Base-by-base conservation (phyloP, 805 yeast species). In the Pichia californica region DNA sequence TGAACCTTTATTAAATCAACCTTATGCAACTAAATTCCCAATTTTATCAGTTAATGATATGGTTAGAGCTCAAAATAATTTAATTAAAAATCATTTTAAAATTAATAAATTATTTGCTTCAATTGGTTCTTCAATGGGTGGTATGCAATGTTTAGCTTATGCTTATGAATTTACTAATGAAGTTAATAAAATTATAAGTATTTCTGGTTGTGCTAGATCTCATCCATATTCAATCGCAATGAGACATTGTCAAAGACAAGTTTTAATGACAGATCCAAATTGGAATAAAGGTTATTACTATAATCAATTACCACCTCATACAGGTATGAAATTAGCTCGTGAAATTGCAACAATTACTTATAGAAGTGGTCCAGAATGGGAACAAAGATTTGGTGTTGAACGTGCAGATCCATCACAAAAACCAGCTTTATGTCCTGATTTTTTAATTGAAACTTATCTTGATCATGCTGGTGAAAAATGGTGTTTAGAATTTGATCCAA, bases 351-450 rank as follows among this genome's bases (percentile, higher is more conserved):
- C 97, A 0, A 86, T 89, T 43, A 88, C 96, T 0, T 89, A 89
- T 62, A 71, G 97, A 52, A 86, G 95, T 1, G 97, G 97, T 3
- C 97, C 97, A 2, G 97, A 89, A 63, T 89, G 97, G 97, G 97
- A 89, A 61, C 77, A 80, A 48, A 68, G 97, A 47, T 89, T 89
- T 61, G 96, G 96, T 4, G 77, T 94, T 44, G 87, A 83, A 53
- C 70, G 97, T 47, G 83, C 94, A 0, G 88, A 87, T 57, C 91
- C 88, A 16, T 67, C 78, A 1, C 71, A 70, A 48, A 76, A 83
- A 13, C 96, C 96, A 3, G 95, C 95, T 0, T 68, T 89, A 27
- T 89, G 97, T 61, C 95, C 97, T 0, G 97, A 89, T 58, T 89
- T 88, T 59, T 64, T 88, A 47, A 89, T 89, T 38, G 97, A 89